phyloP scores from a whole-genome alignment of 768 basidiomycete species.

The Auricularia cornea region DNA sequence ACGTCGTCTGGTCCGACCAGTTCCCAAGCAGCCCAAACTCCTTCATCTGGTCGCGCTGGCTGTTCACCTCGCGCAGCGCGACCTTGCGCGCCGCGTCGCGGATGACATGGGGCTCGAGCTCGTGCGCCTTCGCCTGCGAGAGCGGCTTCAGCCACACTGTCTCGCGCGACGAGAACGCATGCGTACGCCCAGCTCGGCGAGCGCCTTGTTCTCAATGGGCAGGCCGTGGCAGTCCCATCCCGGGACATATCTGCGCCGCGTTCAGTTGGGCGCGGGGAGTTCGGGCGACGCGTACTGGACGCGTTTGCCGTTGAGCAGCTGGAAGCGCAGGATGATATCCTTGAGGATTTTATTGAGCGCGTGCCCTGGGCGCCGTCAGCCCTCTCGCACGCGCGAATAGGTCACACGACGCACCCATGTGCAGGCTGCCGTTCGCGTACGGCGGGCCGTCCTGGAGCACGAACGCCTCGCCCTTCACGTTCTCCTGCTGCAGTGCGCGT shows the following conservation, averaged over 20 bases:
- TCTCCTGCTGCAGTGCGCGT: conserved; percentile 42
- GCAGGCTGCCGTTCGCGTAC: conserved; percentile 92
- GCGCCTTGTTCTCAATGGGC: conserved; percentile 91
- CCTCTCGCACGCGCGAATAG: background rate
- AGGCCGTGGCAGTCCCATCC: conserved; percentile 99
- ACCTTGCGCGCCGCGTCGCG: conserved; percentile 63
- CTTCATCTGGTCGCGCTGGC: conserved; percentile 72
- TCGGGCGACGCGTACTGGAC: conserved; percentile 58
- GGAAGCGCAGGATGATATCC: conserved; percentile 89
- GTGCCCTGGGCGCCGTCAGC: conserved; percentile 51
- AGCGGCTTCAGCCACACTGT: background rate
- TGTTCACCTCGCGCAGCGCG: conserved; percentile 62
- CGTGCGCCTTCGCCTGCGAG: conserved; percentile 45
- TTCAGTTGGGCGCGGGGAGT: conserved; percentile 1
- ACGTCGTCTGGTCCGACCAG: conserved; percentile 65
- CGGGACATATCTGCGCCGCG: conserved; percentile 66
- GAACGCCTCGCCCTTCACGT: conserved; percentile 60
- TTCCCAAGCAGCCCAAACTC: conserved; percentile 88
- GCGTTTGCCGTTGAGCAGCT: conserved; percentile 64
- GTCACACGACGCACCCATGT: conserved; percentile 60
- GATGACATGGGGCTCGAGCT: conserved; percentile 50
- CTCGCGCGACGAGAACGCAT: too few species aligned
- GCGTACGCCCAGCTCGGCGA: conserved; percentile 66
- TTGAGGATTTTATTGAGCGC: conserved; percentile 94
- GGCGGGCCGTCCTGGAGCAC: conserved; percentile 95